Conservation (phyloP, 2,329 filamentous ascomycete species). For the Colletotrichum trifolii region DNA sequence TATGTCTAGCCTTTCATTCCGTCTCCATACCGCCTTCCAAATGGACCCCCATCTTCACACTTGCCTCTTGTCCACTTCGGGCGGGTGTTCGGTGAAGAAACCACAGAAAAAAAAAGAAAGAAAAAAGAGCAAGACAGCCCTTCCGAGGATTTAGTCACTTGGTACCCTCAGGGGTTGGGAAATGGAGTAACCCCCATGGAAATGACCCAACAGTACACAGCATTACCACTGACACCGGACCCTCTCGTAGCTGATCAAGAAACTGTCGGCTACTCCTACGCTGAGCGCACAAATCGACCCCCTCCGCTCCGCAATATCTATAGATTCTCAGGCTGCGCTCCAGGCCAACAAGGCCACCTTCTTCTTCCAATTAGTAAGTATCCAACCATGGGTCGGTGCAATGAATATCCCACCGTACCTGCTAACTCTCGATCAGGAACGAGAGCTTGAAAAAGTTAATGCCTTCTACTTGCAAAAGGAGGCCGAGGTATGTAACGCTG, state of each 20-base stretch:
- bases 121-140: not conserved
- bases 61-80: constrained; percentile 15
- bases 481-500: constrained; percentile 76
- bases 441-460: constrained; percentile 98
- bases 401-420: constrained; percentile 40
- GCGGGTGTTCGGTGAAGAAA: constrained; percentile 6
- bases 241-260: constrained; percentile 87
- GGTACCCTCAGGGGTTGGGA: constrained; percentile 28
- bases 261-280: constrained; percentile 90
- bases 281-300: constrained; percentile 80
- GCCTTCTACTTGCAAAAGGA: constrained; percentile 98
- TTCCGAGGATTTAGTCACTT: constrained; percentile 26
- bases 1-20: constrained; percentile 51
- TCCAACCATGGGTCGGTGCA: constrained; percentile 31
- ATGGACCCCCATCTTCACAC: not conserved
- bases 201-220: constrained; percentile 20
- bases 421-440: constrained; percentile 75
- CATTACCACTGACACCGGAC: constrained; percentile 45
- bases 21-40: constrained; percentile 16
- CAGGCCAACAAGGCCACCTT: constrained; percentile 99
- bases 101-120: constrained; percentile 16
- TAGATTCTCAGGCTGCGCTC: constrained; percentile 87
- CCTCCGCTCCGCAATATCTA: constrained; percentile 56
- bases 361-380: constrained; percentile 91
- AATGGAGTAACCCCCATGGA: constrained; percentile 36